A percentile compares a stretch with the other conserved stretches of the same genome.
These are phyloP conservation scores for Prosopis cineraria DNA, from an alignment of 306 rosid species.

Conservation along the genomic window DNA sequence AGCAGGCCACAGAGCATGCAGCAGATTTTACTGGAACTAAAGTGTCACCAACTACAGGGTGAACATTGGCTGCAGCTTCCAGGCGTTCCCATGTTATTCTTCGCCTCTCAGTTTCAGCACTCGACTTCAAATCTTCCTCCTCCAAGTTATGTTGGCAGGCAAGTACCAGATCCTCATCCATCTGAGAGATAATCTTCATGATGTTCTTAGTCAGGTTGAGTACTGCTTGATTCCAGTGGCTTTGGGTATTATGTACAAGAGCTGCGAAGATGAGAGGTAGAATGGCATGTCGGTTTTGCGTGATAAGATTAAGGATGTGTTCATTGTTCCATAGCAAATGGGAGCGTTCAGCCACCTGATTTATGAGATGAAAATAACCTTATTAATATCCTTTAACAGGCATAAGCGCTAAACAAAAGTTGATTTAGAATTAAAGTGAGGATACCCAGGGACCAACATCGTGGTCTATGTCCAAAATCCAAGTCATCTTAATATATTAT, in stretches of 20 bases:
- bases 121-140: conserved; percentile 61
- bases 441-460: not conserved
- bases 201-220: conserved; percentile 85
- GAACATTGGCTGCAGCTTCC: conserved; percentile 62
- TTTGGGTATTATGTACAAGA: conserved; percentile 70
- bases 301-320: conserved; percentile 72
- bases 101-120: conserved; percentile 79
- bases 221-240: conserved; percentile 97
- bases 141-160: conserved; percentile 80
- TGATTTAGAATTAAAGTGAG: not conserved
- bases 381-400: not conserved
- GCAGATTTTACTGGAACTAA: conserved; percentile 68
- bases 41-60: conserved; percentile 47
- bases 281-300: conserved; percentile 79
- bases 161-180: conserved; percentile 85
- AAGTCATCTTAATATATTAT: not conserved
- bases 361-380: not conserved
- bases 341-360: conserved; percentile 93
- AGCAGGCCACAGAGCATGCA: conserved; percentile 81
- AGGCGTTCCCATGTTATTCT: conserved; percentile 84
- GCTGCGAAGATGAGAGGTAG: conserved; percentile 88
- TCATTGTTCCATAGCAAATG: conserved; percentile 98
- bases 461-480: not conserved
- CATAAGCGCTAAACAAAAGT: not conserved
- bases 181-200: conserved; percentile 74